Conservation (phyloP, 495 filamentous ascomycete genomes). For the Trichoderma gamsii region DNA sequence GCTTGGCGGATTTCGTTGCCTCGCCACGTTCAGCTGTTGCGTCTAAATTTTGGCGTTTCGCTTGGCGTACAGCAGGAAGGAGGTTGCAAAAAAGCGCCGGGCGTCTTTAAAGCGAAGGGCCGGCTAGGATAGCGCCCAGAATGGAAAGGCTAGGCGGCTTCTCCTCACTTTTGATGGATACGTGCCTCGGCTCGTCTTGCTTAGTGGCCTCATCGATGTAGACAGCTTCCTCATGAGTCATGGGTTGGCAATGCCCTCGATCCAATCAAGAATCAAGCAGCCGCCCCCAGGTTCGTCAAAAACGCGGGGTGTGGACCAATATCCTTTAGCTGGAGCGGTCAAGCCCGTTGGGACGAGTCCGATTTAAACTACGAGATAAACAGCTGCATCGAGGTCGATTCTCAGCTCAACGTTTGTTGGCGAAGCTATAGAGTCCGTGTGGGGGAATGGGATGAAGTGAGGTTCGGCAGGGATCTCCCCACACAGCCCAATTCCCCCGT, state of each 20-base stretch:
- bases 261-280: neutral
- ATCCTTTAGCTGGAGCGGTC: neutral
- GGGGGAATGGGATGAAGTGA: neutral
- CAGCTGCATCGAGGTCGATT: neutral
- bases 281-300: neutral
- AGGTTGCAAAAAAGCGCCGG: neutral
- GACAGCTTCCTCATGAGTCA: constrained; percentile 7
- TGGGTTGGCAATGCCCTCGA: neutral
- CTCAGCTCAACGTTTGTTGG: neutral
- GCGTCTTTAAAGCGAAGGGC: neutral
- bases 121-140: neutral
- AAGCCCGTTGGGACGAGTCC: neutral
- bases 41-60: neutral
- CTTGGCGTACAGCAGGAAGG: neutral
- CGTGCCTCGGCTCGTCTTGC: neutral
- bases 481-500: neutral
- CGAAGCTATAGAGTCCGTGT: neutral
- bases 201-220: neutral
- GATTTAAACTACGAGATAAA: neutral
- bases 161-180: neutral
- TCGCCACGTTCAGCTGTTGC: neutral
- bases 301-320: constrained; percentile 2
- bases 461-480: neutral
- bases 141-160: neutral
- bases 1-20: no score